These are phyloP conservation scores for Ascomycota sp. DNA, from an alignment of 2,329 filamentous ascomycete species.

Conservation along the genomic window DNA sequence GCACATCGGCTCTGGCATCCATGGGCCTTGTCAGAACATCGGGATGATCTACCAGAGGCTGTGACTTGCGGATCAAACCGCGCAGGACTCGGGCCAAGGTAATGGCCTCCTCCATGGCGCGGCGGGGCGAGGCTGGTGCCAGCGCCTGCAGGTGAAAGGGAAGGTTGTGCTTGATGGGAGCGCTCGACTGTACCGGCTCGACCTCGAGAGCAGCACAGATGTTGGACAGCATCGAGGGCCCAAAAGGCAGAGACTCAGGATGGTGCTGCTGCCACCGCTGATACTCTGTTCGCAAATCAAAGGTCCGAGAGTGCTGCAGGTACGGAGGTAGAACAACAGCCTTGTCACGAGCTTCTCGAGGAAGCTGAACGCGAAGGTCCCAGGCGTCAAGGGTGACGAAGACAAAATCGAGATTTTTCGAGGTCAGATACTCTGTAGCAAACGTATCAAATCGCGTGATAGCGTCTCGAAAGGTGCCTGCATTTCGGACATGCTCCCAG, in stretches of 20 bases:
- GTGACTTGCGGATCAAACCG: conserved; percentile 87
- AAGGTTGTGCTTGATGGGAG: conserved; percentile 95
- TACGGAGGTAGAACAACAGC: conserved; percentile 91
- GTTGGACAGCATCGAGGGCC: conserved; percentile 84
- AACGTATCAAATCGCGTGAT: conserved; percentile 90
- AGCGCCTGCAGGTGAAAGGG: conserved; percentile 94
- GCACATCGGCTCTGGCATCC: conserved; percentile 89
- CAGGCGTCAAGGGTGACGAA: conserved; percentile 97
- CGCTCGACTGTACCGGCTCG: conserved; percentile 90
- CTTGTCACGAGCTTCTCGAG: conserved; percentile 94
- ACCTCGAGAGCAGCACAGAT: conserved; percentile 97
- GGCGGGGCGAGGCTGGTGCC: conserved; percentile 81
- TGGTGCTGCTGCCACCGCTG: conserved; percentile 98
- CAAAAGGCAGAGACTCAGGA: conserved; percentile 90
- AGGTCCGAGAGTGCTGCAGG: conserved; percentile 91
- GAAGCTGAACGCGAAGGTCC: conserved; percentile 94
- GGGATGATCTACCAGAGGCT: conserved; percentile 79
- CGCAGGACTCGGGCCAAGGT: conserved; percentile 83
- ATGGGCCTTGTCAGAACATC: conserved; percentile 89
- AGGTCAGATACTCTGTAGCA: conserved; percentile 74
- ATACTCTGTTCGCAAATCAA: conserved; percentile 92
- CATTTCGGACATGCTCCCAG: conserved; percentile 96
- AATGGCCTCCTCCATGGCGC: conserved; percentile 93
- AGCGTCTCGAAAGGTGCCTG: conserved; percentile 91
- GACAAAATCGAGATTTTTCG: conserved; percentile 87